These are phyloP conservation scores for Cyathus striatus DNA, from an alignment of 768 basidiomycete species.

Conservation along the genomic window DNA sequence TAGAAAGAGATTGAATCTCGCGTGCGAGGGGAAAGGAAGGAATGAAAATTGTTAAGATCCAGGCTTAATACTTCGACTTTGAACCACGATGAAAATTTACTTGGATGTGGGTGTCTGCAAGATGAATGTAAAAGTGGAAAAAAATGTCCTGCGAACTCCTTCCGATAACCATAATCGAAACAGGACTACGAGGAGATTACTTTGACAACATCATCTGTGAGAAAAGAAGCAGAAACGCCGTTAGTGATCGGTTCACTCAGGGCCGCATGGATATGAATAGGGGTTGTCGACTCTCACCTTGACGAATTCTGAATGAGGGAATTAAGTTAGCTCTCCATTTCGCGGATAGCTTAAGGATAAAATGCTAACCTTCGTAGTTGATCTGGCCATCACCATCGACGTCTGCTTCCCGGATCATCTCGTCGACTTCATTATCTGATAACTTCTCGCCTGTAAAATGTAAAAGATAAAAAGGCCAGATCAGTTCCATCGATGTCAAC, in stretches of 20 bases:
- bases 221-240: too few relatives aligned
- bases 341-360: slow-evolving; percentile 4
- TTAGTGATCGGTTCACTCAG: slow-evolving; percentile 7
- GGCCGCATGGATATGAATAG: slow-evolving; percentile 4
- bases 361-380: slow-evolving; percentile 68
- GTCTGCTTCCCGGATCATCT: slow-evolving; percentile 97
- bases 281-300: slow-evolving; percentile 38
- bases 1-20: neutral
- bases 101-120: neutral
- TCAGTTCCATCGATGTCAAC: neutral
- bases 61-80: too few relatives aligned
- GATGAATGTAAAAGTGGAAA: too few relatives aligned
- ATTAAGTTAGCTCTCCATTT: slow-evolving; percentile 1
- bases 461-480: neutral
- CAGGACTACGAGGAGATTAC: slow-evolving; percentile 20
- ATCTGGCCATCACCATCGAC: slow-evolving; percentile 93
- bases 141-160: too few relatives aligned
- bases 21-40: neutral
- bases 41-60: neutral
- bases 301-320: slow-evolving; percentile 57
- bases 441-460: slow-evolving; percentile 68
- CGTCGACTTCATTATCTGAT: slow-evolving; percentile 82
- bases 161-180: too few relatives aligned
- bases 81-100: too few relatives aligned
- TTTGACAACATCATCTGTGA: slow-evolving; percentile 71